Percentiles rank a stretch among this genome's conserved stretches.
Evolutionary conservation across 2,329 filamentous ascomycete species (phyloP).

Genomic region (Pseudogymnoascus sp.): DNA sequence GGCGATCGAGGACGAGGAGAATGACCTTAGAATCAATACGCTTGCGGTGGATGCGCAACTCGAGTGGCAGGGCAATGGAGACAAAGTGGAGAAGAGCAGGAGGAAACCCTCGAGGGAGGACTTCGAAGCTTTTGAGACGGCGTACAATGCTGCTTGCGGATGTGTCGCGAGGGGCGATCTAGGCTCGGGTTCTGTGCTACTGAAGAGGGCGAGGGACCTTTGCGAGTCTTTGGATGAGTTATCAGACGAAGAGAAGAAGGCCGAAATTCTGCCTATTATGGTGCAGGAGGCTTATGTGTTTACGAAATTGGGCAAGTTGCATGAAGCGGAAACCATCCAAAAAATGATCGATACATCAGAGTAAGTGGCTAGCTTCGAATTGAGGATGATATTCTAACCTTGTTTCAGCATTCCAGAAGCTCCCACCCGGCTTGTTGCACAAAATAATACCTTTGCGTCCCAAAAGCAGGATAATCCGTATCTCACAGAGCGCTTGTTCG

Average conservation of each 20-base stretch:
- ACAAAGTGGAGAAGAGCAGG: conserved; percentile 22
- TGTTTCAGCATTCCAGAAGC: conserved; percentile 53
- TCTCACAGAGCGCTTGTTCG: conserved; percentile 53
- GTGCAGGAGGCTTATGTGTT: conserved; percentile 70
- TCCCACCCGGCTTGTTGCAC: conserved; percentile 56
- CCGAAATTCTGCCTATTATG: conserved; percentile 65
- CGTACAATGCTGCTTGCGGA: conserved; percentile 71
- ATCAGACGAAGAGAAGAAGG: conserved; percentile 62
- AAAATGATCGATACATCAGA: conserved; percentile 51
- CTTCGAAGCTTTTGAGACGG: conserved; percentile 69
- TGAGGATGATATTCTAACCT: conserved; percentile 24
- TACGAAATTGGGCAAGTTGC: conserved; percentile 53
- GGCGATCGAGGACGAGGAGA: conserved; percentile 51
- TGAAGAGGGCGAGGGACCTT: conserved; percentile 61
- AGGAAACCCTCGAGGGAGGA: conserved; percentile 52
- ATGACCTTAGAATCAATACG: conserved; percentile 70
- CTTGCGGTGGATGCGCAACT: conserved; percentile 64
- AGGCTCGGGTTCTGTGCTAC: conserved; percentile 52
- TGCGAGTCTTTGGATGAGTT: conserved; percentile 69
- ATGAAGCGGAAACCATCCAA: conserved; percentile 57
- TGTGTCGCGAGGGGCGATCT: conserved; percentile 63
- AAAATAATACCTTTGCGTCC: conserved; percentile 51
- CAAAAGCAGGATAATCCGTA: conserved; percentile 53
- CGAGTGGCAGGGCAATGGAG: conserved; percentile 51
- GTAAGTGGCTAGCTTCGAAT: conserved; percentile 36